A percentile compares a stretch with the other conserved stretches of the same genome.
Evolutionary conservation across 352 stramenopile species (phyloP).

Genomic region (Phytophthora citrophthora): DNA sequence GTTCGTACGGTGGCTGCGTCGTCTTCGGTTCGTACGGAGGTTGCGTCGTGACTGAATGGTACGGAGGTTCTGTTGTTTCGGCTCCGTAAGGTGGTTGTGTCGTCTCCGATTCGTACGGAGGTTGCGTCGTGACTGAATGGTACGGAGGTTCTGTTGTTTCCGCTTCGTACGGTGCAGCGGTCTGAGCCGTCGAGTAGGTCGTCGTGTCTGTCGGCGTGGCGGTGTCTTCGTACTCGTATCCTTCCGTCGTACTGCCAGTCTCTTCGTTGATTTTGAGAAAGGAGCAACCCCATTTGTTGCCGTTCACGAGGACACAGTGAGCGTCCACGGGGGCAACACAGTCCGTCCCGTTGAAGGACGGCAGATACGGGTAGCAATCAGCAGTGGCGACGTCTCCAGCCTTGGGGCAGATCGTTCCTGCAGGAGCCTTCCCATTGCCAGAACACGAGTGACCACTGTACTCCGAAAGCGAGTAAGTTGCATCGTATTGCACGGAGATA

Average conservation of each 20-base stretch:
- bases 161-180: too few species aligned
- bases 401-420: conserved; percentile 17
- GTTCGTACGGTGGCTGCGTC: too few species aligned
- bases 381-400: conserved; percentile 26
- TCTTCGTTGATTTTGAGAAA: conserved; percentile 8
- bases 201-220: background rate
- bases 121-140: too few species aligned
- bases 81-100: too few species aligned
- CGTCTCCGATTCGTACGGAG: too few species aligned
- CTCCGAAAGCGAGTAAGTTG: conserved; percentile 23
- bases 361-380: conserved; percentile 21
- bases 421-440: conserved; percentile 10
- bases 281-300: conserved; percentile 18
- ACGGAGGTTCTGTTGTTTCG: too few species aligned
- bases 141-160: too few species aligned
- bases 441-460: conserved; percentile 23
- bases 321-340: conserved; percentile 29
- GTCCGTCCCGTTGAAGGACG: conserved; percentile 20
- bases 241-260: too few species aligned
- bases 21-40: too few species aligned
- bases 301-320: conserved; percentile 13
- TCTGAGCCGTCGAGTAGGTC: background rate
- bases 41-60: too few species aligned
- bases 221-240: background rate
- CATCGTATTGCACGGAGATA: conserved; percentile 27